Evolutionary conservation across 495 filamentous ascomycete genomes (phyloP).

Genomic region (Neurospora pannonica): DNA sequence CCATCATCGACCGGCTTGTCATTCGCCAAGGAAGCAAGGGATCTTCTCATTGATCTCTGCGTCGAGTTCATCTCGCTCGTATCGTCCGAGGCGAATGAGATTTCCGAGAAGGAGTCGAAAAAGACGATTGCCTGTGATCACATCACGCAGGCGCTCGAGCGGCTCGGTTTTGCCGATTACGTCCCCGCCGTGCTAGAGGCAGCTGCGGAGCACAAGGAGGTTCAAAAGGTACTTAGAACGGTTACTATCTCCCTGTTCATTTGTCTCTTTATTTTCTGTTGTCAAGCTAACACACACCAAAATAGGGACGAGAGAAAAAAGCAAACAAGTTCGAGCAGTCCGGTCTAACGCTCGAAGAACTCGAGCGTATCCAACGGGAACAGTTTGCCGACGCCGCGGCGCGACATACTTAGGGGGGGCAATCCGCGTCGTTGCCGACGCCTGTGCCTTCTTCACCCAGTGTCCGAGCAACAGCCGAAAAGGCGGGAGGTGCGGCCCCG

Average conservation of each 20-base stretch:
- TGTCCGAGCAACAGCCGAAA: not conserved
- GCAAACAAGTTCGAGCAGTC: constrained; percentile 93
- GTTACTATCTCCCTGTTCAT: not conserved
- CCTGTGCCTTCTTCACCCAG: not conserved
- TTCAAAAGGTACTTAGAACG: constrained; percentile 61
- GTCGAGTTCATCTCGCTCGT: constrained; percentile 98
- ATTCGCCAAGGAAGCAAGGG: constrained; percentile 92
- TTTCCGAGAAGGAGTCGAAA: constrained; percentile 94
- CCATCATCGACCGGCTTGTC: constrained; percentile 49
- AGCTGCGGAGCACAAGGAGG: constrained; percentile 84
- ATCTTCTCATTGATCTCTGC: constrained; percentile 95
- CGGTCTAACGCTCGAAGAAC: constrained; percentile 79
- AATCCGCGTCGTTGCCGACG: not conserved
- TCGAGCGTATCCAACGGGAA: constrained; percentile 80
- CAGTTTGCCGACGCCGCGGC: constrained; percentile 70
- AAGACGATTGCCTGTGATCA: constrained; percentile 98
- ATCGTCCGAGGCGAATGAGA: constrained; percentile 95
- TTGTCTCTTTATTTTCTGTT: not conserved
- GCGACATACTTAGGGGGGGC: constrained; percentile 27
- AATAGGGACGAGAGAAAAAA: constrained; percentile 87
- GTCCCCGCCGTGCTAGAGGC: constrained; percentile 77
- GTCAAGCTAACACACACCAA: constrained; percentile 6
- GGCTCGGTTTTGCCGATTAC: constrained; percentile 87
- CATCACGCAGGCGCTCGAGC: constrained; percentile 81
- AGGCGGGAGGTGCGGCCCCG: not conserved